Percentiles rank a stretch among this genome's conserved stretches.
Conservation (phyloP, 352 stramenopile species). For the Peronosclerospora sorghi region DNA sequence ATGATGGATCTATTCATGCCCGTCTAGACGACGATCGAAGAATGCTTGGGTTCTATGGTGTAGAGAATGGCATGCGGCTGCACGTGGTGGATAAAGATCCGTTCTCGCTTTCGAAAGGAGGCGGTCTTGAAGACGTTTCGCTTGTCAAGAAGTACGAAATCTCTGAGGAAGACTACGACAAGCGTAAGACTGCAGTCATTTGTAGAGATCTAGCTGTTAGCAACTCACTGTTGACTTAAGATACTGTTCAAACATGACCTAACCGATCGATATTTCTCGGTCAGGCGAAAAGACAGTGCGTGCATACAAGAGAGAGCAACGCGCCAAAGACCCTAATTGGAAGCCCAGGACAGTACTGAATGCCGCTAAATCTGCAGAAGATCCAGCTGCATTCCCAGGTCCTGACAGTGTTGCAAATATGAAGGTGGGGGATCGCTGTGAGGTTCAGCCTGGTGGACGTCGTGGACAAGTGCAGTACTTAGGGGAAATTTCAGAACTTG, state of each 20-base stretch:
- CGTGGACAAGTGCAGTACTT: constrained; percentile 88
- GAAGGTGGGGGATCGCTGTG: constrained; percentile 89
- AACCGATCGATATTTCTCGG: neutral
- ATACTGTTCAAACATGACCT: too few species aligned
- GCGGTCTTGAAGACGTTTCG: constrained; percentile 93
- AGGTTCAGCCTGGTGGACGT: constrained; percentile 92
- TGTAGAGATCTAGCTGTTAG: too few species aligned
- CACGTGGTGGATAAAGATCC: constrained; percentile 95
- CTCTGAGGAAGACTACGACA: constrained; percentile 97
- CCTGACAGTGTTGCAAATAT: constrained; percentile 77
- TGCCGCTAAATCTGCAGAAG: constrained; percentile 11
- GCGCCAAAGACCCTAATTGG: constrained; percentile 93
- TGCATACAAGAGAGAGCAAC: constrained; percentile 93
- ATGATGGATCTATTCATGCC: constrained; percentile 33
- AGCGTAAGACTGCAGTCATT: constrained; percentile 42
- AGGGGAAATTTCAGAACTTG: constrained; percentile 87
- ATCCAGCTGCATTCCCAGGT: constrained; percentile 37
- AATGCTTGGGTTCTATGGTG: constrained; percentile 89
- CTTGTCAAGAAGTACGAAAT: constrained; percentile 98
- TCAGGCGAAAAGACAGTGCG: constrained; percentile 93
- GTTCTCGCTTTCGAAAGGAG: constrained; percentile 89
- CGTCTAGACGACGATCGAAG: constrained; percentile 61
- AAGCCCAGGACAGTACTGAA: constrained; percentile 83
- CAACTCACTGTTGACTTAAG: too few species aligned
- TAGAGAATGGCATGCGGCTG: constrained; percentile 87